Evolutionary conservation across 2,329 filamentous ascomycete species (phyloP).

Genomic region (Colletotrichum scovillei): DNA sequence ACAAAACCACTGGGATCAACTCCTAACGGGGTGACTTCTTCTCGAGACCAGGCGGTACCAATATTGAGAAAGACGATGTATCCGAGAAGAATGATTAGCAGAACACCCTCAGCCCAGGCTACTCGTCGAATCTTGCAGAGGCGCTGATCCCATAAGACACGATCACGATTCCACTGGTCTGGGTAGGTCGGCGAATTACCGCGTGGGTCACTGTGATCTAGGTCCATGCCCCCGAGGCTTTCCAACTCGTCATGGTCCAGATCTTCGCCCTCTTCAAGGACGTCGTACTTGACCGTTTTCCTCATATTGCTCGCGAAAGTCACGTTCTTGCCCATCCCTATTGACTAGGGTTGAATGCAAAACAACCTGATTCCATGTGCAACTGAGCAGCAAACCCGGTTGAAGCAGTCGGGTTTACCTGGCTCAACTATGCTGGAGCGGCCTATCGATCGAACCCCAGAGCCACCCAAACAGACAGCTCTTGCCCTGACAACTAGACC

Average conservation of each 20-base stretch:
- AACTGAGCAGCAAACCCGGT: not conserved
- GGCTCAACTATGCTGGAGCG: not conserved
- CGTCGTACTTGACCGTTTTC: constrained; percentile 6
- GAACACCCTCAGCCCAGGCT: not conserved
- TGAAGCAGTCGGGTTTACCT: not conserved
- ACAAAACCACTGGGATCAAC: constrained; percentile 27
- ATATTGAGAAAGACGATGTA: constrained; percentile 7
- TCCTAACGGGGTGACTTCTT: not conserved
- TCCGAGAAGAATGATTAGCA: not conserved
- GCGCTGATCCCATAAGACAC: constrained; percentile 7
- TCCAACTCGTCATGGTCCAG: constrained; percentile 10
- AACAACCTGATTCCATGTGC: no score
- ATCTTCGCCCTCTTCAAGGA: not conserved
- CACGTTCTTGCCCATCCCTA: constrained; percentile 10
- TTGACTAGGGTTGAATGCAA: not conserved
- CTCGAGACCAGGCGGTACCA: not conserved
- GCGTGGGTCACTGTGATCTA: not conserved
- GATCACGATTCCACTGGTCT: constrained; percentile 22
- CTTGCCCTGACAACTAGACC: no score
- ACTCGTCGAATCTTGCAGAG: not conserved
- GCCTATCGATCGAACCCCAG: not conserved
- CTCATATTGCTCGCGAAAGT: not conserved
- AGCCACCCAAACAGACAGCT: not conserved
- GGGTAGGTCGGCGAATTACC: constrained; percentile 3
- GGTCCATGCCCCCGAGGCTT: constrained; percentile 3